Base-by-base conservation (phyloP, 371 early-diverging fungal genomes). In the Mortierella sp. region DNA sequence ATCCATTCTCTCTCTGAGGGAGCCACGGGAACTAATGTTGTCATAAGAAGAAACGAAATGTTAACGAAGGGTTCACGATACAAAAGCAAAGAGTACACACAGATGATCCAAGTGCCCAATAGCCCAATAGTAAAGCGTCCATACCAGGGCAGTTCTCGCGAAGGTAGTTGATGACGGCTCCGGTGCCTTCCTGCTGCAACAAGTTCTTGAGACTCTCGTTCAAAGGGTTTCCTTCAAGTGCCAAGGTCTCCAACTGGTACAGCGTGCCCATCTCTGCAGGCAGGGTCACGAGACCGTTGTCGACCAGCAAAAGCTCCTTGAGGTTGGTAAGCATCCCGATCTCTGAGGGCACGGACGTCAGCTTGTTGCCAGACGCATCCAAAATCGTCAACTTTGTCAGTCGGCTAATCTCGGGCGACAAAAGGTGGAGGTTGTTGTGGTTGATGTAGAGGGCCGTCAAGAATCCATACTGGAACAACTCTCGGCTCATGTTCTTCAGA, bases 191-290 rank as follows among this genome's bases (percentile, higher is more conserved):
- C 77, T 96, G 95, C 52, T 96, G 93, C 64, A 97, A 85, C 44
- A 98, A 76, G 2, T 89, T 88, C 75, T 92, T 91, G 44, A 98
- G 86, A 26, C 96, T 96, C 39, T 97, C 95, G 64, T 95, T 88
- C 66, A 99, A 79, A 4, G 99, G 99, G 87, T 99, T 99, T 19
- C 99, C 99, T 81, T 99, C 97, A 34, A 99, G 76, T 5, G 99
- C 98, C 41, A 99, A 88, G 4, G 89, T 93, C 72, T 99, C 98
- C 65, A 99, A 86, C 79, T 96, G 96, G 80, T 93, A 98, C 61
- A 99, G 88, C 13, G 93, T 93, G 8, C 99, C 99, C 58, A 99
- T 87, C 87, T 99, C 99, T 64, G 89, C 87, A 10, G 99, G 99
- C 58, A 99, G 78, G 22, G 91, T 92, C 10, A 93, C 88, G 34